These are phyloP conservation scores for Pseudopediastrum boryanum DNA, from an alignment of 139 green algal genomes.

Conservation along the genomic window DNA sequence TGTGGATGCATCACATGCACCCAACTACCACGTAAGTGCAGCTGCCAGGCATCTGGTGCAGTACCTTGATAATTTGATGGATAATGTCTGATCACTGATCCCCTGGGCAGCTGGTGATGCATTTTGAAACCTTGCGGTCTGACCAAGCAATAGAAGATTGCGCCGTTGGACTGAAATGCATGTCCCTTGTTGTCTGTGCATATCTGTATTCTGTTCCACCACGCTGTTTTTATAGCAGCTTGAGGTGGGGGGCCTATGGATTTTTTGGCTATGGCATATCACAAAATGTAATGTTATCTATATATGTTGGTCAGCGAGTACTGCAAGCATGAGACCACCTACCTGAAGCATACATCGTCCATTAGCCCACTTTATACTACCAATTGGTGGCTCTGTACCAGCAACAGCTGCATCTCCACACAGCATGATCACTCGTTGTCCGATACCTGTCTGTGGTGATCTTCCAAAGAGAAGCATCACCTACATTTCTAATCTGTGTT, in stretches of 20 bases:
- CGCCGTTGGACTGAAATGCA: no score
- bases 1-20: conserved; percentile 31
- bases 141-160: no score
- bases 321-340: no score
- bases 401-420: not conserved
- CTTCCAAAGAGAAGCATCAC: not conserved
- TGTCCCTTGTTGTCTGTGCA: no score
- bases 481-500: not conserved
- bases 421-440: not conserved
- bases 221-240: no score
- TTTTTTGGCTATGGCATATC: no score
- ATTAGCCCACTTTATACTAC: not conserved
- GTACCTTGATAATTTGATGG: not conserved
- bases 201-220: no score
- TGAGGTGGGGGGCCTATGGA: no score
- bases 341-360: not conserved
- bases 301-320: no score
- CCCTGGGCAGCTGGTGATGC: not conserved
- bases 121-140: no score
- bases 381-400: not conserved
- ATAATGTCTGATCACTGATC: not conserved
- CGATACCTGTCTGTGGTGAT: no score
- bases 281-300: no score
- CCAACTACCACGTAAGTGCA: not conserved
- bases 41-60: conserved; percentile 5